Evolutionary conservation across 495 filamentous ascomycete genomes (phyloP), one percentile per base, ranked within the genome.

Genomic region (Amphirosellinia nigrospora): DNA sequence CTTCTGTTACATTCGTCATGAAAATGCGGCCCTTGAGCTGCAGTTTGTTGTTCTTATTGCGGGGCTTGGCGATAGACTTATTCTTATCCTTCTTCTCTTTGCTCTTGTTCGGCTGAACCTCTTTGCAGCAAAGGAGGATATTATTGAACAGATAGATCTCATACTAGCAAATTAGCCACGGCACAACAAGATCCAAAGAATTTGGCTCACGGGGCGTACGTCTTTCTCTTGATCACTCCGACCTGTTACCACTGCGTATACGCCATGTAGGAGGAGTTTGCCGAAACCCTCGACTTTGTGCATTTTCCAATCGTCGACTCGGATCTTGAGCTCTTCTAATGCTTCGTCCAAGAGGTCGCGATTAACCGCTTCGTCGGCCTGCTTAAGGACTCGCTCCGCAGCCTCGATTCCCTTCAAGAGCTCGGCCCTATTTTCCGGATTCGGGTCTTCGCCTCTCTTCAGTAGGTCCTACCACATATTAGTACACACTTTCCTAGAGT

Each of bases 291-390:
- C 92, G 34, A 98, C 89, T 46, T 90, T 89, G 76, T 98, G 92
- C 38, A 93, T 89, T 78, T 98, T 98, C 96, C 96, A 99, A 78
- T 99, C 96, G 75, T 98, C 96, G 0, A 99, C 96, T n/a, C 94
- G 86, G 45, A 83, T 80, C 65, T 89, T 88, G 19, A 99, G 84
- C 58, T 98, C 96, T 62, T 89, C 86, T 23, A 97, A 83, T 10
- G 94, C 94, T 67, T 92, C 89, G 48, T 87, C 82, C 63, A 96
- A 84, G 62, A 97, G 88, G 75, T 97, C 93, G 60, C 92, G 91
- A 74, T 94, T 90, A 50, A 99, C 92, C 21, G 94, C 96, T 63
- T 94, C 89, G 73, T 98, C 97, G 4, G 96, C 94, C 68, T 89
- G 88, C 70, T 91, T 87, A 16, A 99, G 84, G 1, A 94, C 90